Percentiles rank a stretch among this genome's conserved stretches.
Conservation (phyloP, 768 basidiomycete species). For the Naganishia vishniacii region DNA sequence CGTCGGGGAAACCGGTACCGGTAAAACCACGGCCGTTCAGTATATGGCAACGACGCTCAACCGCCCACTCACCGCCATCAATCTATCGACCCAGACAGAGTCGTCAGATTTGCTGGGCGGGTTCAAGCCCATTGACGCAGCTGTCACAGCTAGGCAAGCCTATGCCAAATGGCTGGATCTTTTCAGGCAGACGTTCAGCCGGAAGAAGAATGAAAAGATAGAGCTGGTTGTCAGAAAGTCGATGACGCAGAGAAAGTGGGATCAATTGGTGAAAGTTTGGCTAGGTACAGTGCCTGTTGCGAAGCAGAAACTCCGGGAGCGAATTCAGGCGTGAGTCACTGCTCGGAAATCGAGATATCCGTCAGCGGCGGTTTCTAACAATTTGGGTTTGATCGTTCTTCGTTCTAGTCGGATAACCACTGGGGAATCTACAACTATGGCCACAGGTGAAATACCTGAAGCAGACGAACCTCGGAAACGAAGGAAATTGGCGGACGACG, state of each 20-base stretch:
- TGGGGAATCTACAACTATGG: background rate
- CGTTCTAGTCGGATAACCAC: background rate
- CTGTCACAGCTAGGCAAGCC: slow-evolving; percentile 65
- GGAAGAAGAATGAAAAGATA: slow-evolving; percentile 80
- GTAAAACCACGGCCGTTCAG: slow-evolving; percentile 88
- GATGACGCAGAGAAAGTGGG: slow-evolving; percentile 77
- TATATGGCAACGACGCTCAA: slow-evolving; percentile 74
- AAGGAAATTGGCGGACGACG: slow-evolving; percentile 58
- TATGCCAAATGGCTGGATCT: slow-evolving; percentile 70
- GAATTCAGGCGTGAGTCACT: slow-evolving; percentile 30
- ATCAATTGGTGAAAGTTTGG: slow-evolving; percentile 75
- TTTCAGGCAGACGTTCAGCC: slow-evolving; percentile 80
- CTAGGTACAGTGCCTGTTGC: slow-evolving; percentile 49
- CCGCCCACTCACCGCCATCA: slow-evolving; percentile 75
- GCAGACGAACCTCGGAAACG: slow-evolving; percentile 48
- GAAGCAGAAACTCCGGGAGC: slow-evolving; percentile 53
- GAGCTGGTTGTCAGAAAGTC: slow-evolving; percentile 75
- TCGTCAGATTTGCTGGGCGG: slow-evolving; percentile 89
- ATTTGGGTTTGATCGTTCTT: too few relatives aligned
- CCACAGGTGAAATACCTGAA: slow-evolving; percentile 11
- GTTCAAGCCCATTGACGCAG: slow-evolving; percentile 89
- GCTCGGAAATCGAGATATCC: too few relatives aligned
- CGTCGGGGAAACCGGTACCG: slow-evolving; percentile 98
- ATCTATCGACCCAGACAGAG: slow-evolving; percentile 93
- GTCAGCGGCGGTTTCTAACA: background rate